A percentile compares a stretch with the other conserved stretches of the same genome.
These are phyloP conservation scores for Solanum neorickii DNA, from an alignment of 257 asterid species.

Conservation along the genomic window DNA sequence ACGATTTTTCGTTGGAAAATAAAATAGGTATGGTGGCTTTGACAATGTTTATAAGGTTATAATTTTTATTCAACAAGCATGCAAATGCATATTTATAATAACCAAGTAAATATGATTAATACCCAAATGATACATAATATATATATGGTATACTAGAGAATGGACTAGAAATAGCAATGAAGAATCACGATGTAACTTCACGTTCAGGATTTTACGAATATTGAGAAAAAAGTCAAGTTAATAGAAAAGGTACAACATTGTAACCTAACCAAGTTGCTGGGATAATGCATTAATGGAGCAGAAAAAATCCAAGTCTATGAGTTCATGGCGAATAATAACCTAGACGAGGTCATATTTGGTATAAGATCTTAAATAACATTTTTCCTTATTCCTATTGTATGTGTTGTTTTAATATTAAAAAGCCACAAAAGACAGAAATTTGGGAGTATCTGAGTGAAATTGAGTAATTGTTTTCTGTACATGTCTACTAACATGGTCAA, in stretches of 20 bases:
- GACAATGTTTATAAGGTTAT: constrained; percentile 32
- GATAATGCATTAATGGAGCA: no score
- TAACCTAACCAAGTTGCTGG: no score
- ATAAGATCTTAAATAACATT: neutral
- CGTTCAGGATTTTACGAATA: no score
- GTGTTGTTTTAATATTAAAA: neutral
- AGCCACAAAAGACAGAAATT: no score
- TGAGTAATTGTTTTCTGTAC: no score
- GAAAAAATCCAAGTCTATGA: no score
- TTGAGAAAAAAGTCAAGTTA: no score
- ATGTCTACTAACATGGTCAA: no score
- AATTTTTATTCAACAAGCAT: neutral
- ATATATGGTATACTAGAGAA: constrained; percentile 12
- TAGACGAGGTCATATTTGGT: neutral
- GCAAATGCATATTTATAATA: neutral
- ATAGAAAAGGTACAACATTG: no score
- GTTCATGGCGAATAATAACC: no score
- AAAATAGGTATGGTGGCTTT: constrained; percentile 36
- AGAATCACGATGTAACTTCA: no score
- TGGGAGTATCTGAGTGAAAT: no score
- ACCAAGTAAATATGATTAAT: neutral
- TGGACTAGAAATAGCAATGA: constrained; percentile 20
- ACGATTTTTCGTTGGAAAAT: constrained; percentile 8
- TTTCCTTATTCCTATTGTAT: neutral
- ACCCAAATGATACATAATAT: neutral